Evolutionary conservation across 441 rosid genomes (phyloP), one percentile per base, ranked within the genome.

Genomic region (Gossypium davidsonii): DNA sequence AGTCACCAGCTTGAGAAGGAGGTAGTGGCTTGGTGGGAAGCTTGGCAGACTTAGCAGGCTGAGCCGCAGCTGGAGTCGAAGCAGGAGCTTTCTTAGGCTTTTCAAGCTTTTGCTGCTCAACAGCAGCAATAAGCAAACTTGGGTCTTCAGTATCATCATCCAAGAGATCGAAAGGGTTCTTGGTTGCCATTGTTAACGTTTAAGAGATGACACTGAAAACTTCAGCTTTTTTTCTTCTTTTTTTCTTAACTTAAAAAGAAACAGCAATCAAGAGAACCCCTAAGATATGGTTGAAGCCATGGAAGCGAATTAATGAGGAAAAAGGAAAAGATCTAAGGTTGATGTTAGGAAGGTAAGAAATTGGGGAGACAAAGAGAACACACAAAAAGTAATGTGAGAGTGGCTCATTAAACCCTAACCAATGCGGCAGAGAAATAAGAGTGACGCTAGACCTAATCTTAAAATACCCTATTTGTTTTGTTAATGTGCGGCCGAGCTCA

Each of bases 121-220:
- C 89, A 1, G 86, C 89, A 3, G 83, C 87, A 18, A 83, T 42
- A 74, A 92, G 85, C 66, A 68, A 85, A 78, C 44, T 74, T 1
- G 86, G 90, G 82, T 94, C 99, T 72, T 92, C 98, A 52, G 74
- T 76, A 71, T 90, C 93, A 70, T 85, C 94, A 63, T 82, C 92
- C 79, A 94, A 82, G 20, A 94, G 88, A 84, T 84, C 89, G 49
- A 94, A 94, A 39, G 96, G 93, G 84, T 94, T 94, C 87, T 49
- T 23, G 73, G 92, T 85, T 73, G 98, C 86, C 99, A 92, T 94
- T 76, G 69, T 60, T 70, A 42, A 6, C 34, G 21, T 25, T 48
- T 48, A 42, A 64, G 31, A 64, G n/a, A 65, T 20, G 34, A 65
- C 46, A 42, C 6, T 7, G 18, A 42, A 42, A 65, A 12, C 11